These are phyloP conservation scores for Spatholobus suberectus DNA, from an alignment of 306 rosid species.

Conservation along the genomic window DNA sequence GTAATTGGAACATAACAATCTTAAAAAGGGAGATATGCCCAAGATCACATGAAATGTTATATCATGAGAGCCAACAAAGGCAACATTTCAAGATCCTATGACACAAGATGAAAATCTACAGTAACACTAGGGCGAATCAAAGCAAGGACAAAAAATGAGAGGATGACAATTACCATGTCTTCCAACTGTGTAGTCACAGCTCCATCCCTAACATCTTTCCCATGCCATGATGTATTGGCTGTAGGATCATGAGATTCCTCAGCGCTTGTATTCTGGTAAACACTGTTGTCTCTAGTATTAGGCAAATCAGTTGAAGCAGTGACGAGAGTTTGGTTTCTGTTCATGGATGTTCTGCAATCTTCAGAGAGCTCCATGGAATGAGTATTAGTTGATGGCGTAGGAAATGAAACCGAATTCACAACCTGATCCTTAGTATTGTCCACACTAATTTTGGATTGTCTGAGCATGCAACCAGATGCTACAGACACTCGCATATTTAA, in stretches of 20 bases:
- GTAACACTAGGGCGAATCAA: conserved; percentile 6
- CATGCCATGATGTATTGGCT: conserved; percentile 48
- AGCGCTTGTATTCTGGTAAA: conserved; percentile 40
- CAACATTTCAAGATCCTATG: conserved; percentile 24
- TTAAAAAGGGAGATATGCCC: not conserved
- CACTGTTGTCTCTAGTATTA: conserved; percentile 44
- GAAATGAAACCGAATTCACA: conserved; percentile 45
- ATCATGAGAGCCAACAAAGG: conserved; percentile 24
- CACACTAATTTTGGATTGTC: conserved; percentile 50
- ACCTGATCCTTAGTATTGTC: conserved; percentile 50
- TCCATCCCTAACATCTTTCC: conserved; percentile 55
- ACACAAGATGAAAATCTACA: conserved; percentile 27
- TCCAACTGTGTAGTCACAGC: conserved; percentile 52
- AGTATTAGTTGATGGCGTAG: conserved; percentile 46
- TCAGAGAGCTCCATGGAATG: conserved; percentile 54
- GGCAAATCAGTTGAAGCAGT: conserved; percentile 45
- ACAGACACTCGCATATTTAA: conserved; percentile 50
- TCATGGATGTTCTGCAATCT: conserved; percentile 49
- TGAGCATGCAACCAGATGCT: conserved; percentile 54
- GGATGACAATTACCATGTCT: conserved; percentile 66
- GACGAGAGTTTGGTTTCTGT: conserved; percentile 40
- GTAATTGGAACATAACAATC: conserved; percentile 24
- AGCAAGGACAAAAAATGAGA: conserved; percentile 20
- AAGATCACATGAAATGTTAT: conserved; percentile 14
- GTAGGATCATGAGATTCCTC: conserved; percentile 55